phyloP scores from a whole-genome alignment of 116 monocot genomes.

The Iris pallida region DNA sequence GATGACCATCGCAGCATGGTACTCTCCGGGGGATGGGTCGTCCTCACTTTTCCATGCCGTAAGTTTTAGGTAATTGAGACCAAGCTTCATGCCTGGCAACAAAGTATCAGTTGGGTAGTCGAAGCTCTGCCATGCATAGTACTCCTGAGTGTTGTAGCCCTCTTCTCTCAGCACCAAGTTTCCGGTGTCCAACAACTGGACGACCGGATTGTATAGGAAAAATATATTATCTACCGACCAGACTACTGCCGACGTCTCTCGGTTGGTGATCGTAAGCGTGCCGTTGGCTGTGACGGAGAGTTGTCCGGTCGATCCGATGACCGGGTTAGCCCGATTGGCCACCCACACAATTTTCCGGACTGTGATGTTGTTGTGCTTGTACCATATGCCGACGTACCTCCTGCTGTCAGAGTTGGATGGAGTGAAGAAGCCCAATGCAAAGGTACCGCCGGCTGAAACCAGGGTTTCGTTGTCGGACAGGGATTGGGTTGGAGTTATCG shows the following conservation, averaged over 20 bases:
- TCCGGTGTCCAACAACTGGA: slow-evolving; percentile 15
- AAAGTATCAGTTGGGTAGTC: slow-evolving; percentile 42
- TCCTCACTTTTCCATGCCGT: slow-evolving; percentile 36
- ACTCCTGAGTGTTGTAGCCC: not conserved
- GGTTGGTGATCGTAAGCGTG: slow-evolving; percentile 19
- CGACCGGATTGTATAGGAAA: not conserved
- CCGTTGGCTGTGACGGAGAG: slow-evolving; percentile 22
- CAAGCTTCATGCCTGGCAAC: slow-evolving; percentile 49
- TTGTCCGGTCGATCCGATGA: slow-evolving; percentile 5
- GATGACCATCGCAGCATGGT: slow-evolving; percentile 31
- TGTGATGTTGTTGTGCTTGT: not conserved
- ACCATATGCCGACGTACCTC: not conserved
- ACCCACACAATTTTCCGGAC: slow-evolving; percentile 5
- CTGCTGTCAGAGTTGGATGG: not conserved
- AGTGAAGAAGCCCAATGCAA: slow-evolving; percentile 3
- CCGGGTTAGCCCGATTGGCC: not conserved
- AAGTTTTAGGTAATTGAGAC: slow-evolving; percentile 30
- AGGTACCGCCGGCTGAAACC: not conserved
- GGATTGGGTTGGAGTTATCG: not conserved
- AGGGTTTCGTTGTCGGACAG: slow-evolving; percentile 1
- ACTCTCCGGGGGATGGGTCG: slow-evolving; percentile 40
- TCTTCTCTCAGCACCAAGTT: slow-evolving; percentile 27
- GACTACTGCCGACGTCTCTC: not conserved
- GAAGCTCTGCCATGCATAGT: slow-evolving; percentile 55
- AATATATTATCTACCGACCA: slow-evolving; percentile 23